These are phyloP conservation scores for Pinus taeda DNA, from an alignment of 75 land plant species.

Conservation along the genomic window DNA sequence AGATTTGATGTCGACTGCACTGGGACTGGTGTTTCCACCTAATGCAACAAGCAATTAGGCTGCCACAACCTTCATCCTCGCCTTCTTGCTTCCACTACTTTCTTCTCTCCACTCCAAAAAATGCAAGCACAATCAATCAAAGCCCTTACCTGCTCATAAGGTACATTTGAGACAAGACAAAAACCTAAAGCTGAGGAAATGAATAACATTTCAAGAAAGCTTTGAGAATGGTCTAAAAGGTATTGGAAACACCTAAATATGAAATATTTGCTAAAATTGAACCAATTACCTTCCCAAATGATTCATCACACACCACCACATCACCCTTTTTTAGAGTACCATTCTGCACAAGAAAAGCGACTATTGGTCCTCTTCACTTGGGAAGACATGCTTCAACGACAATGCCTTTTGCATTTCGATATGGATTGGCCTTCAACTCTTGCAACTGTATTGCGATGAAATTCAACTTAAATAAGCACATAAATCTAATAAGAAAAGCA, in stretches of 20 bases:
- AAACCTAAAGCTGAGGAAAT: not conserved
- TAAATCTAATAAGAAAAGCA: not conserved
- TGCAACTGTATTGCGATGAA: constrained; percentile 59
- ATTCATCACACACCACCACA: constrained; percentile 86
- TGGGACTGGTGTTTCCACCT: constrained; percentile 64
- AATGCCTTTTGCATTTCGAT: constrained; percentile 89
- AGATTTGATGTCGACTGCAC: constrained; percentile 48
- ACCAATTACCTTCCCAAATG: constrained; percentile 89
- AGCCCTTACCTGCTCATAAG: constrained; percentile 75
- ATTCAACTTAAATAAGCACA: not conserved
- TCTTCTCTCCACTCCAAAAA: too few relatives aligned
- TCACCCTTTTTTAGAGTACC: constrained; percentile 98
- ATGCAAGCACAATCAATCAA: not conserved
- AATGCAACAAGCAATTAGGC: constrained; percentile 65
- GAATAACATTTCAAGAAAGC: not conserved
- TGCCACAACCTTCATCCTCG: constrained; percentile 70
- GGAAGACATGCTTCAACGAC: constrained; percentile 93
- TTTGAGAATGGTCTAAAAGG: not conserved
- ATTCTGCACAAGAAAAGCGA: constrained; percentile 94
- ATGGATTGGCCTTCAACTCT: constrained; percentile 96
- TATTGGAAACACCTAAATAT: not conserved
- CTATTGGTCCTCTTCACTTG: constrained; percentile 84
- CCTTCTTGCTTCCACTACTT: not conserved
- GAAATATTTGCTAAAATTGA: not conserved
- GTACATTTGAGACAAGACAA: not conserved